A percentile compares a stretch with the other conserved stretches of the same genome.
These are phyloP conservation scores for Apiospora marii DNA, from an alignment of 2,329 filamentous ascomycete genomes.

Conservation along the genomic window DNA sequence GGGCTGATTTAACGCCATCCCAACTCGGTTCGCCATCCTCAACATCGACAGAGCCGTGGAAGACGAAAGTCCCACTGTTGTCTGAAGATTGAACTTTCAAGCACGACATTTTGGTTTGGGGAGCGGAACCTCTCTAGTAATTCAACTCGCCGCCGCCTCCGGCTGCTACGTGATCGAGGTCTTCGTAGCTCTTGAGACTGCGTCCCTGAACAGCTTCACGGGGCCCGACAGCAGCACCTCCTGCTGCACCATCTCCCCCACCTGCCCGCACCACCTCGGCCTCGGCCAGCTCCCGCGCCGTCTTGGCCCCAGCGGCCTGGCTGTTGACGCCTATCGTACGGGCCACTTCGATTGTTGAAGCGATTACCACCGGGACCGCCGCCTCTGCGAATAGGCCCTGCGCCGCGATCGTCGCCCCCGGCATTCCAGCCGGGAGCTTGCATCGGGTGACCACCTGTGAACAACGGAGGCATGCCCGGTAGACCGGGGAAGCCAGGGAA, in stretches of 20 bases:
- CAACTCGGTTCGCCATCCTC: constrained; percentile 5
- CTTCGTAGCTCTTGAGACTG: constrained; percentile 96
- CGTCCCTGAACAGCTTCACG: constrained; percentile 91
- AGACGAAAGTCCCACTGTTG: background rate
- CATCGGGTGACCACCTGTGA: constrained; percentile 52
- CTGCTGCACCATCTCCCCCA: constrained; percentile 79
- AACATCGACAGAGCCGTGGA: background rate
- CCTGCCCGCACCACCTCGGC: constrained; percentile 60
- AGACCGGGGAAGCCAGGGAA: constrained; percentile 66
- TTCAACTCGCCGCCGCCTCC: constrained; percentile 85
- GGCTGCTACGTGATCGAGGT: constrained; percentile 85
- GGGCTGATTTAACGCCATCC: constrained; percentile 3
- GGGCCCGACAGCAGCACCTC: constrained; percentile 80
- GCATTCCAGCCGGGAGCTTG: constrained; percentile 57
- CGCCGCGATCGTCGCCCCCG: constrained; percentile 61
- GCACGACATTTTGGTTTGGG: constrained; percentile 5
- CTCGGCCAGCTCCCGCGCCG: constrained; percentile 60
- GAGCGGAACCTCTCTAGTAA: constrained; percentile 63
- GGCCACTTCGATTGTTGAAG: constrained; percentile 71
- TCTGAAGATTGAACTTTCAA: background rate
- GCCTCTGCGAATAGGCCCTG: constrained; percentile 74
- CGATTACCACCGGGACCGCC: constrained; percentile 65
- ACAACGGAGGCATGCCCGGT: constrained; percentile 63
- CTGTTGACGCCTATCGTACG: constrained; percentile 74
- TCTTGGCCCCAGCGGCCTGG: constrained; percentile 58